Conservation (phyloP, 257 asterid genomes). For the Plantago ovata region DNA sequence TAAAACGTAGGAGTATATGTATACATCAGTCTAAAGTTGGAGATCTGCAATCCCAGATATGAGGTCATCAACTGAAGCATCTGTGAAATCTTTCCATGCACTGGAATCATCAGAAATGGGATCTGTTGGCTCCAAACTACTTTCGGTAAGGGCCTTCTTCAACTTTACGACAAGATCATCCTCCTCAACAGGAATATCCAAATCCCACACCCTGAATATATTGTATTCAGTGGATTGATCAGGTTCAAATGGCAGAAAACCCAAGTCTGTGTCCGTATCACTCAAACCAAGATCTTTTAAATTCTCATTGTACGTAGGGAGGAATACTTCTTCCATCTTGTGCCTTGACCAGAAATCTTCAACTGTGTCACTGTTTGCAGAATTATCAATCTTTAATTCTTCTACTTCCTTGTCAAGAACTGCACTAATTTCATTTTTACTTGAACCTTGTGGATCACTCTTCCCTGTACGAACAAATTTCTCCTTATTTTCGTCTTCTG, state of each 20-base stretch:
- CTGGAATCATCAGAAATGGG: slow-evolving; percentile 26
- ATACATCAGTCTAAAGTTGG: slow-evolving; percentile 16
- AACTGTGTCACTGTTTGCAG: slow-evolving; percentile 16
- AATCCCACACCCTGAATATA: slow-evolving; percentile 45
- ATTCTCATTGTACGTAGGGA: slow-evolving; percentile 49
- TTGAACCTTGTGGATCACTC: slow-evolving; percentile 14
- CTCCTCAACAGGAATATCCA: slow-evolving; percentile 29
- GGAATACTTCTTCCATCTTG: slow-evolving; percentile 39
- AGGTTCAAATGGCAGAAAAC: slow-evolving; percentile 24
- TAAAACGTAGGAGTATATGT: too few relatives aligned
- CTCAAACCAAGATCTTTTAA: slow-evolving; percentile 23
- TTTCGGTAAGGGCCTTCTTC: slow-evolving; percentile 29
- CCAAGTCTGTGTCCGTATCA: slow-evolving; percentile 31
- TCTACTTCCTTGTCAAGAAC: slow-evolving; percentile 17
- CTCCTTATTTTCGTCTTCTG: slow-evolving; percentile 17
- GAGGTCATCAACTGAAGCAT: slow-evolving; percentile 39
- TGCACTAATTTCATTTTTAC: slow-evolving; percentile 13
- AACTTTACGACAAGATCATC: slow-evolving; percentile 34
- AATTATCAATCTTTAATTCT: slow-evolving; percentile 17
- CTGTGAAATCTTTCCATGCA: slow-evolving; percentile 23
- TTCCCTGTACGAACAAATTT: slow-evolving; percentile 15
- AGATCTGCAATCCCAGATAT: slow-evolving; percentile 51
- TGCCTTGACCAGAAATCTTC: slow-evolving; percentile 39
- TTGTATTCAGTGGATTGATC: slow-evolving; percentile 28
- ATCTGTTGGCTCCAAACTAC: slow-evolving; percentile 18